phyloP scores from a whole-genome alignment of 192 early-diverging fungal genomes.

The Allomyces macrogynus region DNA sequence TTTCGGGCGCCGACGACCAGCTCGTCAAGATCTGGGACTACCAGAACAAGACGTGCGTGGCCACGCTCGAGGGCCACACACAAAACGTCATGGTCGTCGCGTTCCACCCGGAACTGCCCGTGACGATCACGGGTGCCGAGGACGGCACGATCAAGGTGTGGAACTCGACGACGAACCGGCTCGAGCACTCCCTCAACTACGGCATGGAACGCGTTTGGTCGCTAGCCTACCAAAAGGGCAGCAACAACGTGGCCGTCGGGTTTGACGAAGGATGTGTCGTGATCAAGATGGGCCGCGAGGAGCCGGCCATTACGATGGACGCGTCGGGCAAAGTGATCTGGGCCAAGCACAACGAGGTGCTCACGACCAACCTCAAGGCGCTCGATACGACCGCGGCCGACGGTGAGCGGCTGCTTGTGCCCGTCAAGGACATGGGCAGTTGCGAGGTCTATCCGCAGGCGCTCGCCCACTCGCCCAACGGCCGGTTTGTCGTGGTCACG shows the following conservation, averaged over 20 bases:
- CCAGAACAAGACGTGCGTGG: slow-evolving; percentile 97
- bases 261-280: slow-evolving; percentile 94
- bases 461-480: slow-evolving; percentile 91
- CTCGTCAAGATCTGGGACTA: slow-evolving; percentile 97
- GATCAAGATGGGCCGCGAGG: slow-evolving; percentile 85
- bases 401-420: slow-evolving; percentile 67
- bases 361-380: slow-evolving; percentile 82
- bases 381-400: slow-evolving; percentile 19
- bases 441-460: slow-evolving; percentile 96
- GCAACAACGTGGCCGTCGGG: slow-evolving; percentile 84
- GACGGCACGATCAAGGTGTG: slow-evolving; percentile 89
- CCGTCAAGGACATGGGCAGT: slow-evolving; percentile 86
- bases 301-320: slow-evolving; percentile 94
- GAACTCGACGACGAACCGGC: slow-evolving; percentile 90
- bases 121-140: slow-evolving; percentile 85
- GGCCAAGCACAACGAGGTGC: slow-evolving; percentile 91
- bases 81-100: slow-evolving; percentile 77
- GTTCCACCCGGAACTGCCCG: slow-evolving; percentile 88
- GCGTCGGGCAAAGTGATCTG: slow-evolving; percentile 91
- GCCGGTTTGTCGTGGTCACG: slow-evolving; percentile 94
- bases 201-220: slow-evolving; percentile 96
- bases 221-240: slow-evolving; percentile 60
- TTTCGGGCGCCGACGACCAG: slow-evolving; percentile 89
- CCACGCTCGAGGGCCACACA: slow-evolving; percentile 92
- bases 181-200: slow-evolving; percentile 94